Evolutionary conservation across 352 stramenopile genomes (phyloP).

Genomic region (Phytophthora hibernalis): DNA sequence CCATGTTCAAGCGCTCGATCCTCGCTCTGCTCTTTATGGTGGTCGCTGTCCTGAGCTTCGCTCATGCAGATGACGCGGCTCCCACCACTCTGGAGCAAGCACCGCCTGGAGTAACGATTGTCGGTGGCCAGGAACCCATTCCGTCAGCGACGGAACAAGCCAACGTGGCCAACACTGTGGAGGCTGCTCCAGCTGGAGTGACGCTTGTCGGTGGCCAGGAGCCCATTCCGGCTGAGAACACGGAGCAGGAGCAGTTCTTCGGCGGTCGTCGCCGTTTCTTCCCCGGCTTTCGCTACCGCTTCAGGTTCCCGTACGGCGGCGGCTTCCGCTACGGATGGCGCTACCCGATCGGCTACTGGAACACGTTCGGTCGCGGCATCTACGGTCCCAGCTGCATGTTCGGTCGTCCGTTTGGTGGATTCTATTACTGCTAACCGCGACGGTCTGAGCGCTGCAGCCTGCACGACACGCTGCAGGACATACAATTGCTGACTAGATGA

Average conservation of each 20-base stretch:
- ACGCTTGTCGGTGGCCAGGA: conserved; percentile 20
- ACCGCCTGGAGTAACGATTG: too few species aligned
- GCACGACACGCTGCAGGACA: not conserved
- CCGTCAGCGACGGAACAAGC: too few species aligned
- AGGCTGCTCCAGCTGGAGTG: conserved; percentile 20
- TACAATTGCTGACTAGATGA: not conserved
- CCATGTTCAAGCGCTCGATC: conserved; percentile 26
- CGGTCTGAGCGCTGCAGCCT: too few species aligned
- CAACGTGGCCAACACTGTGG: too few species aligned
- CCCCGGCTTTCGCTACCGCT: conserved; percentile 36
- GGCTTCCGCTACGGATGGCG: conserved; percentile 49
- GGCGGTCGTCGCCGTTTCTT: not conserved
- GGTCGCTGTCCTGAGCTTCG: conserved; percentile 14
- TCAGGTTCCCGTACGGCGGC: conserved; percentile 37
- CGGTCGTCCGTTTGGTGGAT: conserved; percentile 36
- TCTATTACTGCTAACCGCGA: conserved; percentile 50
- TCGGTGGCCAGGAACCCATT: too few species aligned
- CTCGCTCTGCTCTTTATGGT: conserved; percentile 16
- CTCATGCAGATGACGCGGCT: conserved; percentile 2
- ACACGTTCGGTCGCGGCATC: conserved; percentile 40
- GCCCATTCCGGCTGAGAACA: conserved; percentile 5
- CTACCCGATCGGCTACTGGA: conserved; percentile 53
- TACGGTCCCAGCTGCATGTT: conserved; percentile 44
- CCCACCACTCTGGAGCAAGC: not conserved
- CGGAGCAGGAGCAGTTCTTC: conserved; percentile 24